Conservation (phyloP, 192 early-diverging fungal genomes). For the Pilobolus umbonatus region DNA sequence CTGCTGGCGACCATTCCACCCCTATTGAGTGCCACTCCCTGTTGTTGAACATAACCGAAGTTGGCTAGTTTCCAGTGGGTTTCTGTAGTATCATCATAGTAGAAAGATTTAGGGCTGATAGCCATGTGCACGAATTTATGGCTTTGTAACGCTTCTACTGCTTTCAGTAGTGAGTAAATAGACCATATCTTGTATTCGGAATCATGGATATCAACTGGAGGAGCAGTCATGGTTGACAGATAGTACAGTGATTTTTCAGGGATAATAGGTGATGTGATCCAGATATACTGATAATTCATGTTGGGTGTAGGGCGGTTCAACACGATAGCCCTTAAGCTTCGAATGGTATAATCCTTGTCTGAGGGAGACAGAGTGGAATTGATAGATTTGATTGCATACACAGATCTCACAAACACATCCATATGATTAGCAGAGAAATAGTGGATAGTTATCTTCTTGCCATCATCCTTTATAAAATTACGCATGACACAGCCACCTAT, state of each 20-base stretch:
- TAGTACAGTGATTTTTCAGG: slow-evolving; percentile 9
- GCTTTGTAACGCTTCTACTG: background rate
- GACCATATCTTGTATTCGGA: slow-evolving; percentile 9
- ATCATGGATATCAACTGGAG: background rate
- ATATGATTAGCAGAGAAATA: background rate
- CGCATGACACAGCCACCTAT: background rate
- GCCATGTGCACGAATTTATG: background rate
- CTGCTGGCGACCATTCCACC: background rate
- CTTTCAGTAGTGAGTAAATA: slow-evolving; percentile 4
- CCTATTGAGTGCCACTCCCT: background rate
- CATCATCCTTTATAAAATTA: background rate
- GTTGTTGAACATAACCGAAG: background rate
- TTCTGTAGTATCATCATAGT: background rate
- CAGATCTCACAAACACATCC: background rate
- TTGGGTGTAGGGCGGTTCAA: background rate
- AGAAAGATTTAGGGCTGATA: background rate
- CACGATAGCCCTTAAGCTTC: slow-evolving; percentile 1
- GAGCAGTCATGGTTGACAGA: background rate
- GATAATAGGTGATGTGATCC: slow-evolving; percentile 12
- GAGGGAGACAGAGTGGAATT: background rate
- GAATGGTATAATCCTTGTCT: background rate
- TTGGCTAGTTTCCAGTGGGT: background rate
- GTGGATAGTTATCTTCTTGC: background rate
- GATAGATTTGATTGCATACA: background rate
- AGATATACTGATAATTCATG: slow-evolving; percentile 7